Conservation (phyloP, 176 grass and related monocot genomes). For the Aegilops umbellulata region DNA sequence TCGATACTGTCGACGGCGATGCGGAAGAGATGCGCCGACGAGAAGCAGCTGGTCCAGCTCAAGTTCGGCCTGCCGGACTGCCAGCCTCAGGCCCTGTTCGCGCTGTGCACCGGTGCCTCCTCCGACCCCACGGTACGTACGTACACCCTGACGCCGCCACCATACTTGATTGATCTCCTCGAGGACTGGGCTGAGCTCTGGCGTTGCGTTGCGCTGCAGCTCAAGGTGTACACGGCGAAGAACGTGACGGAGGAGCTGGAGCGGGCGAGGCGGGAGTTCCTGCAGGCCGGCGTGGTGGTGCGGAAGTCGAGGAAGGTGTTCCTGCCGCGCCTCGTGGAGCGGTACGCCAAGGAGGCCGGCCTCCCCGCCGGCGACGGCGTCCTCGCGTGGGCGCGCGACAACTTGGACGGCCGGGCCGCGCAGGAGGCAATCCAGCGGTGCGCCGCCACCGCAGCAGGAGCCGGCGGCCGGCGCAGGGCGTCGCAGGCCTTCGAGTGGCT, state of each 20-base stretch:
- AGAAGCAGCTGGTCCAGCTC: constrained; percentile 74
- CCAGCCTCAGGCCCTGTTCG: constrained; percentile 75
- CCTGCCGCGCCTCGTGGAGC: constrained; percentile 65
- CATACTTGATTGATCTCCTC: neutral
- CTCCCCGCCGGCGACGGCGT: constrained; percentile 46
- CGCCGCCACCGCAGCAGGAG: constrained; percentile 17
- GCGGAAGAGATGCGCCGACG: constrained; percentile 71
- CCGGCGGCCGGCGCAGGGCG: constrained; percentile 50
- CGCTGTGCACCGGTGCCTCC: constrained; percentile 79
- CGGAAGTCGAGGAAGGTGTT: constrained; percentile 70
- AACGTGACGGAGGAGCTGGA: constrained; percentile 75
- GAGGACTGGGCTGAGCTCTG: neutral
- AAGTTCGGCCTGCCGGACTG: constrained; percentile 55
- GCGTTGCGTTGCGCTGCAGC: constrained; percentile 26
- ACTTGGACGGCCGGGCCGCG: constrained; percentile 39
- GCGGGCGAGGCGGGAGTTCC: constrained; percentile 80
- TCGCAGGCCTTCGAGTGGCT: constrained; percentile 87
- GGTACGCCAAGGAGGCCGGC: constrained; percentile 71
- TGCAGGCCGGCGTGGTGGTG: constrained; percentile 64
- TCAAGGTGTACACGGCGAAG: constrained; percentile 81
- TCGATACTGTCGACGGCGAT: constrained; percentile 62
- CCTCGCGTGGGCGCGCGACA: constrained; percentile 56
- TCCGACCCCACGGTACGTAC: constrained; percentile 89
- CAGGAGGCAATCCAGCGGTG: constrained; percentile 49
- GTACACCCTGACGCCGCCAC: neutral